Base-by-base conservation (phyloP, 192 early-diverging fungal species). In the Geosiphon pyriformis region DNA sequence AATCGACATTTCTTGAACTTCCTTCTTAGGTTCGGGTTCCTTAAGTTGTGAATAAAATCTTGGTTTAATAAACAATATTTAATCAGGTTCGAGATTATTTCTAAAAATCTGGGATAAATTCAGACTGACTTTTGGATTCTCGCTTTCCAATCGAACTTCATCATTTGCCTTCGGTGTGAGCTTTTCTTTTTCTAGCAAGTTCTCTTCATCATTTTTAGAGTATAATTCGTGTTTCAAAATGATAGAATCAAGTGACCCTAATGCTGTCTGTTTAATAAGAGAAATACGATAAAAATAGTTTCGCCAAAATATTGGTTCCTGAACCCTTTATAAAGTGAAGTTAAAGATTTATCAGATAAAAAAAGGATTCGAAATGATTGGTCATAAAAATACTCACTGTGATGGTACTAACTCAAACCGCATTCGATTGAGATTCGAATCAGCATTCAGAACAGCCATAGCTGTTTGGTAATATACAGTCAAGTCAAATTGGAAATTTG, bases 281-380 rank as follows among this genome's bases (percentile, higher is more conserved):
- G 77, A 78, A 1, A 90, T 79, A 17, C 85, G 77, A 70, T 87
- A 90, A 70, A 90, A 90, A 61, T 88, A 90, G 35, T 84, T 85
- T 30, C 73, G 71, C 86, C 86, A 90, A 68, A 90, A 90, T 22
- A 58, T 70, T 8, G 71, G 70, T 34, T 90, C 88, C 26, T 82
- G 76, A 2, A 90, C 76, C 55, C 77, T 83, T 59, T 10, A 42
- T n/a, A 27, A 17, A 61, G 47, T 61, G 1, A 60, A 15, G 23
- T 59, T 4, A n/a, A n/a, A 66, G 47, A 17, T 4, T 29, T 1
- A n/a, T 18, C 15, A 11, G 46, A 4, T 31, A 25, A 59, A 25
- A 59, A 31, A 17, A 59, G 12, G 26, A 15, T 0, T 59, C 4
- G 1, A 33, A 10, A 27, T 59, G 0, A 50, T 63, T 31, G 32